These are phyloP conservation scores for Fusarium praegraminearum DNA, from an alignment of 2,329 filamentous ascomycete species.

Conservation along the genomic window DNA sequence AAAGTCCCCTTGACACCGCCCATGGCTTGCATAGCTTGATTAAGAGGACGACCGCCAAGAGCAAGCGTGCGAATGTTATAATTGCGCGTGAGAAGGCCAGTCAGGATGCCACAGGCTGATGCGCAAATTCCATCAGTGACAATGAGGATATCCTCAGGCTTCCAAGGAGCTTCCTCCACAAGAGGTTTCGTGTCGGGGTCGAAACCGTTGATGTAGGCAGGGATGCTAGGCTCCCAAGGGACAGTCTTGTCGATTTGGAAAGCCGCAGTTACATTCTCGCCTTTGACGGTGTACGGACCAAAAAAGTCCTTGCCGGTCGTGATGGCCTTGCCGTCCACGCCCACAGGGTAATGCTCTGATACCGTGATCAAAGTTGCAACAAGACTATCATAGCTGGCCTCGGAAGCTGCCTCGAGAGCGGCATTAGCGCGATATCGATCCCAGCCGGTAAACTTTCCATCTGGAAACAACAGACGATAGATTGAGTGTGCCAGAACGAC, in stretches of 20 bases:
- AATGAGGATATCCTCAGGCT: slow-evolving; percentile 44
- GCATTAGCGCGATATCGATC: slow-evolving; percentile 42
- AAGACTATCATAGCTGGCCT: slow-evolving; percentile 37
- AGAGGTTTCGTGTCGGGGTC: slow-evolving; percentile 29
- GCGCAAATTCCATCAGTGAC: slow-evolving; percentile 44
- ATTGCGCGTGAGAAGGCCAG: slow-evolving; percentile 53
- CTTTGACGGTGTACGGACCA: slow-evolving; percentile 38
- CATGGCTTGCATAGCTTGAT: slow-evolving; percentile 69
- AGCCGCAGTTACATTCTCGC: slow-evolving; percentile 40
- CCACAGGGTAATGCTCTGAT: slow-evolving; percentile 28
- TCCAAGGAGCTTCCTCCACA: slow-evolving; percentile 36
- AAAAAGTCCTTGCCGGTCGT: slow-evolving; percentile 41
- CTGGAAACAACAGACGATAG: slow-evolving; percentile 41
- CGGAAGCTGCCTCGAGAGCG: slow-evolving; percentile 32
- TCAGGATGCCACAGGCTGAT: slow-evolving; percentile 43
- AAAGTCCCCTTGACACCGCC: slow-evolving; percentile 72
- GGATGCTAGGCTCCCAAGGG: slow-evolving; percentile 20
- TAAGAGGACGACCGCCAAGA: slow-evolving; percentile 70
- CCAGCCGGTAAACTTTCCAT: slow-evolving; percentile 36
- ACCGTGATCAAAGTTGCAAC: slow-evolving; percentile 24
- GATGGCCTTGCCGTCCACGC: slow-evolving; percentile 21
- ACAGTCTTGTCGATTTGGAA: slow-evolving; percentile 32
- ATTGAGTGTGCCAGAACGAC: slow-evolving; percentile 37
- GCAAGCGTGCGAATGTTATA: slow-evolving; percentile 54
- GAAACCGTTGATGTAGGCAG: slow-evolving; percentile 39